Percentiles rank a stretch among this genome's conserved stretches.
phyloP scores from a whole-genome alignment of 2,329 filamentous ascomycete genomes.

The Dactylellina drechsleri region DNA sequence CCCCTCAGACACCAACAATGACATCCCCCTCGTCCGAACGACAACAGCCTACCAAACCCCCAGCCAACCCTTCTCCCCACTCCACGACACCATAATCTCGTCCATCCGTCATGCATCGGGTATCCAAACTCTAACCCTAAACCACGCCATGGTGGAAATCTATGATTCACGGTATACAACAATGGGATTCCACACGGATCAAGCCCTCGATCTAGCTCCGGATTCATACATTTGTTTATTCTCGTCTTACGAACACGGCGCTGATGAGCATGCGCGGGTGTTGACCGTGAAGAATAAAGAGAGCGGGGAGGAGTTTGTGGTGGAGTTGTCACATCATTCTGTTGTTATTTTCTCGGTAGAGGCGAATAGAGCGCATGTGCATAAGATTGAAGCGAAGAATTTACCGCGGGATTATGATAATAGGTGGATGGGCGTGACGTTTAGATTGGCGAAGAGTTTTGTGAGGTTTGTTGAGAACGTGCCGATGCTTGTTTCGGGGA shows the following conservation, averaged over 20 bases:
- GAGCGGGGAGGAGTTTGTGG: slow-evolving; percentile 24
- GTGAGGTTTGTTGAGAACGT: slow-evolving; percentile 1
- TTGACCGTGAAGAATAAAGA: slow-evolving; percentile 29
- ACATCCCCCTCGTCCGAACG: slow-evolving; percentile 21
- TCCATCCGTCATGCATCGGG: slow-evolving; percentile 21
- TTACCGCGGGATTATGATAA: slow-evolving; percentile 1
- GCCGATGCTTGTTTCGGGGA: slow-evolving; percentile 6
- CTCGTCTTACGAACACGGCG: slow-evolving; percentile 26
- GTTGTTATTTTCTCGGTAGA: slow-evolving; percentile 20
- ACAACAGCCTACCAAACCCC: slow-evolving; percentile 26
- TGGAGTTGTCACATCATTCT: slow-evolving; percentile 17
- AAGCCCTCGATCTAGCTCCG: slow-evolving; percentile 14
- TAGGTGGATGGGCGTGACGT: slow-evolving; percentile 4
- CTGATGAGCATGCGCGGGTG: slow-evolving; percentile 16
- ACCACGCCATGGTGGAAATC: slow-evolving; percentile 32
- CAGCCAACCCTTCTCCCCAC: slow-evolving; percentile 25
- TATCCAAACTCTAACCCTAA: slow-evolving; percentile 14
- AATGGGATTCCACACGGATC: slow-evolving; percentile 35
- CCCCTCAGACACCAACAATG: not conserved
- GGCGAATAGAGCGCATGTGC: slow-evolving; percentile 3
- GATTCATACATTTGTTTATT: slow-evolving; percentile 34
- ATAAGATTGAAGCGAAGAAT: not conserved
- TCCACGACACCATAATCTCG: slow-evolving; percentile 26
- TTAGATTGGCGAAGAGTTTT: not conserved
- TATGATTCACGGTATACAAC: slow-evolving; percentile 30